Percentiles rank a stretch among this genome's conserved stretches.
Conservation (phyloP, 108 stramenopile species). For the Skeletonema marinoi region DNA sequence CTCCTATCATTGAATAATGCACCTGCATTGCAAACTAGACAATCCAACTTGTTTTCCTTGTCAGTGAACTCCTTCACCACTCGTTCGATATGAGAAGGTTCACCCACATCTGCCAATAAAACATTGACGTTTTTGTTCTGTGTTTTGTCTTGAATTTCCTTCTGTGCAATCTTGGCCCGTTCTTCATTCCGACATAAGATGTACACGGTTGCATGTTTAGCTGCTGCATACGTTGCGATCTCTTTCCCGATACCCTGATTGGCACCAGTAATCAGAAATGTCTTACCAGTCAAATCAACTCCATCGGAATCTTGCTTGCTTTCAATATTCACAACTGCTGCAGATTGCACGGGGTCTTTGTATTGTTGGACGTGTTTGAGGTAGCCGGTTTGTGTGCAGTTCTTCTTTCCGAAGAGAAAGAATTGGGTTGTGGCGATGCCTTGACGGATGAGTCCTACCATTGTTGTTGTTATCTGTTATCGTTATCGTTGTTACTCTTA, state of each 20-base stretch:
- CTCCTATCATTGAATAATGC: conserved; percentile 82
- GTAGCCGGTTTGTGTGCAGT: conserved; percentile 86
- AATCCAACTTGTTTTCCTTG: conserved; percentile 76
- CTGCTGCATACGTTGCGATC: conserved; percentile 81
- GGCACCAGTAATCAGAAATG: conserved; percentile 81
- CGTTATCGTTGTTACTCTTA: background rate
- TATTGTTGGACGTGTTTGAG: conserved; percentile 65
- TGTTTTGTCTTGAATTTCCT: conserved; percentile 73
- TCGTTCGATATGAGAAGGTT: conserved; percentile 62
- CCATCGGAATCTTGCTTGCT: conserved; percentile 49
- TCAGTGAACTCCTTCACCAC: conserved; percentile 57
- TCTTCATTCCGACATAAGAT: conserved; percentile 91
- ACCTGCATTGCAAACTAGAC: conserved; percentile 92
- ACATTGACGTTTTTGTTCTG: conserved; percentile 64
- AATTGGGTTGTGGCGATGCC: conserved; percentile 71
- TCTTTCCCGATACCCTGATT: conserved; percentile 91
- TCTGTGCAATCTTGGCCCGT: conserved; percentile 75
- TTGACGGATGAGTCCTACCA: conserved; percentile 34
- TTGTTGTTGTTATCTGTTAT: conserved; percentile 1
- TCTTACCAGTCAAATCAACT: conserved; percentile 71
- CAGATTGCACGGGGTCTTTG: conserved; percentile 61
- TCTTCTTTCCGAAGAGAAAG: conserved; percentile 69
- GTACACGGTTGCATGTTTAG: conserved; percentile 85
- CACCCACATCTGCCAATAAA: conserved; percentile 64
- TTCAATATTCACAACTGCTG: conserved; percentile 44